A percentile compares a stretch with the other conserved stretches of the same genome.
These are phyloP conservation scores for Globisporangium viniferum DNA, from an alignment of 352 stramenopile genomes.

Conservation along the genomic window DNA sequence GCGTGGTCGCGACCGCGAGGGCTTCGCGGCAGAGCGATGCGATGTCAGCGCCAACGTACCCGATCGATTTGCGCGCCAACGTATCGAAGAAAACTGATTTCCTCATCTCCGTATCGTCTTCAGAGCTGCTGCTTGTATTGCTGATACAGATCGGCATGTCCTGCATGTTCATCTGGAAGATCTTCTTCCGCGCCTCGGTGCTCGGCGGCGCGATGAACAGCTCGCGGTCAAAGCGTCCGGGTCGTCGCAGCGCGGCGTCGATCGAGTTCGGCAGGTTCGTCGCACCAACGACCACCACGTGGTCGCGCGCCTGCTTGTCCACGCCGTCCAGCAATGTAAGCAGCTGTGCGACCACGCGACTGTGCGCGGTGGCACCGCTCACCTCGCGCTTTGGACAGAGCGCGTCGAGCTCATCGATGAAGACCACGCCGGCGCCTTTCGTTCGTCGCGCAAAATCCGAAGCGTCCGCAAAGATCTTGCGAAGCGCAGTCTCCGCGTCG, in stretches of 20 bases:
- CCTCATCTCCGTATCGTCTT: slow-evolving; percentile 12
- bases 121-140: background rate
- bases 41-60: slow-evolving; percentile 83
- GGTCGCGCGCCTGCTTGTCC: slow-evolving; percentile 57
- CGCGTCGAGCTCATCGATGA: slow-evolving; percentile 96
- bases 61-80: slow-evolving; percentile 52
- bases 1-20: slow-evolving; percentile 56
- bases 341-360: slow-evolving; percentile 91
- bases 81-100: slow-evolving; percentile 26
- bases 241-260: slow-evolving; percentile 65
- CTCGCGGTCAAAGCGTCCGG: slow-evolving; percentile 81
- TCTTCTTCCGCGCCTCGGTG: slow-evolving; percentile 37
- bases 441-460: slow-evolving; percentile 23
- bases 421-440: slow-evolving; percentile 72
- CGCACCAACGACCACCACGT: slow-evolving; percentile 93
- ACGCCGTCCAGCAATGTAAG: slow-evolving; percentile 94
- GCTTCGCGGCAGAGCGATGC: slow-evolving; percentile 74
- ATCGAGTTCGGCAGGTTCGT: slow-evolving; percentile 95
- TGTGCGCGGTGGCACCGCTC: slow-evolving; percentile 44
- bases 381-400: slow-evolving; percentile 91
- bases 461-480: slow-evolving; percentile 51
- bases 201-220: slow-evolving; percentile 59
- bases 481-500: slow-evolving; percentile 64
- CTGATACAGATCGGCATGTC: slow-evolving; percentile 34
- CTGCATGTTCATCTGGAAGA: slow-evolving; percentile 60